These are phyloP conservation scores for Brassica incana DNA, from an alignment of 345 rosid species.

Conservation along the genomic window DNA sequence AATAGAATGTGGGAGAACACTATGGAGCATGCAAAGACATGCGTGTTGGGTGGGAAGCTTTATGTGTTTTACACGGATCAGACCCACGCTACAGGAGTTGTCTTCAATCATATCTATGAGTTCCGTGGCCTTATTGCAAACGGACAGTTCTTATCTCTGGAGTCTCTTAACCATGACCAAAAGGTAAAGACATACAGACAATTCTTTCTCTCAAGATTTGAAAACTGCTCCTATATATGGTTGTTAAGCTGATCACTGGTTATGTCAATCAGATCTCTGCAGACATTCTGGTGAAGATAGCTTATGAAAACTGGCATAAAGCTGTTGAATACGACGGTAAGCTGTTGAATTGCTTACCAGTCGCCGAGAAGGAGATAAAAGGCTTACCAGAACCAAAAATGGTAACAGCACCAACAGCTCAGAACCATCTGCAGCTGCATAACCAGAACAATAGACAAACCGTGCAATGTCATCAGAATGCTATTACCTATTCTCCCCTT, in stretches of 20 bases:
- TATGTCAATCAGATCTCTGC: slow-evolving; percentile 62
- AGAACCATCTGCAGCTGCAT: slow-evolving; percentile 24
- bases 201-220: background rate
- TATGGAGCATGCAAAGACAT: slow-evolving; percentile 92
- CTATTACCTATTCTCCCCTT: slow-evolving; percentile 40
- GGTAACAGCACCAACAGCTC: slow-evolving; percentile 1
- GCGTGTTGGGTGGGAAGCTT: slow-evolving; percentile 79
- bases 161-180: slow-evolving; percentile 69
- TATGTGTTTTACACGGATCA: slow-evolving; percentile 70
- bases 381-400: slow-evolving; percentile 34
- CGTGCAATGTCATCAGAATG: slow-evolving; percentile 43
- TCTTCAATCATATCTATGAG: slow-evolving; percentile 83
- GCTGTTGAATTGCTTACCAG: slow-evolving; percentile 56
- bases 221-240: background rate
- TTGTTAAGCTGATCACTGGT: slow-evolving; percentile 17
- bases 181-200: slow-evolving; percentile 50
- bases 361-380: slow-evolving; percentile 43
- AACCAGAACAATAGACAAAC: slow-evolving; percentile 43
- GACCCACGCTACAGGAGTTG: slow-evolving; percentile 57
- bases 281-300: slow-evolving; percentile 77
- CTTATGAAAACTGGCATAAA: slow-evolving; percentile 90
- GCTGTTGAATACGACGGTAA: slow-evolving; percentile 80
- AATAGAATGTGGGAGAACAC: slow-evolving; percentile 98
- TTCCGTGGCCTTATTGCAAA: slow-evolving; percentile 76
- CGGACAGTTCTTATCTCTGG: slow-evolving; percentile 72